Percentiles rank a stretch among this genome's conserved stretches.
phyloP scores from a whole-genome alignment of 345 rosid genomes.

The Eucalyptus viminalis region DNA sequence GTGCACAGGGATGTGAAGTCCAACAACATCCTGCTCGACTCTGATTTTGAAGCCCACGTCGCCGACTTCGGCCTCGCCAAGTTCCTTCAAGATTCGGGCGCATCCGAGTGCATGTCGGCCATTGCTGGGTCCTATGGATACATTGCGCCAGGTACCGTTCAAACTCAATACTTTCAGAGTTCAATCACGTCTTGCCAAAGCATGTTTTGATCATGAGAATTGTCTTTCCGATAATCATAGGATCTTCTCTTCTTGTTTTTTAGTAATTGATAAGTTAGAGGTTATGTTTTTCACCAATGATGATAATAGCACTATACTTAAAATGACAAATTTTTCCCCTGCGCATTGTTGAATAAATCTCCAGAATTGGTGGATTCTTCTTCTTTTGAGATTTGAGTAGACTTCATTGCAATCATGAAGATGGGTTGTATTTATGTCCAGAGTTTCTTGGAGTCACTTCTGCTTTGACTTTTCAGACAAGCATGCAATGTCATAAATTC shows the following conservation, averaged over 20 bases:
- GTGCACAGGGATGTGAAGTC: neutral
- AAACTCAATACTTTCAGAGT: neutral
- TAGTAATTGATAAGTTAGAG: neutral
- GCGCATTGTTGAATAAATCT: neutral
- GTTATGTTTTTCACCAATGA: neutral
- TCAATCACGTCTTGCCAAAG: neutral
- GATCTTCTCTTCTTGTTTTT: neutral
- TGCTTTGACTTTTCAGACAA: neutral
- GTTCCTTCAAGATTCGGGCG: slow-evolving; percentile 83
- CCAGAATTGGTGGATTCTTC: neutral
- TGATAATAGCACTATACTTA: neutral
- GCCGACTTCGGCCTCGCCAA: slow-evolving; percentile 95
- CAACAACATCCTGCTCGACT: slow-evolving; percentile 28
- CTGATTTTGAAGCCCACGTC: slow-evolving; percentile 81
- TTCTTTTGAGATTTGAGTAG: neutral
- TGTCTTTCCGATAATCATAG: neutral
- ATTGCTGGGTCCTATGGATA: slow-evolving; percentile 96
- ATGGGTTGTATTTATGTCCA: neutral
- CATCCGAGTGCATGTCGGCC: slow-evolving; percentile 96
- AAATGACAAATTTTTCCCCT: neutral
- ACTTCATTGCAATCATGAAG: neutral
- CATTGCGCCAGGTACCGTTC: slow-evolving; percentile 73
- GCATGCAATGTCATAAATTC: neutral
- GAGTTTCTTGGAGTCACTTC: neutral
- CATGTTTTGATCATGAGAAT: neutral